Percentiles rank a stretch among this genome's conserved stretches.
Evolutionary conservation across 441 rosid genomes (phyloP).

Genomic region (Heliophila coronopifolia): DNA sequence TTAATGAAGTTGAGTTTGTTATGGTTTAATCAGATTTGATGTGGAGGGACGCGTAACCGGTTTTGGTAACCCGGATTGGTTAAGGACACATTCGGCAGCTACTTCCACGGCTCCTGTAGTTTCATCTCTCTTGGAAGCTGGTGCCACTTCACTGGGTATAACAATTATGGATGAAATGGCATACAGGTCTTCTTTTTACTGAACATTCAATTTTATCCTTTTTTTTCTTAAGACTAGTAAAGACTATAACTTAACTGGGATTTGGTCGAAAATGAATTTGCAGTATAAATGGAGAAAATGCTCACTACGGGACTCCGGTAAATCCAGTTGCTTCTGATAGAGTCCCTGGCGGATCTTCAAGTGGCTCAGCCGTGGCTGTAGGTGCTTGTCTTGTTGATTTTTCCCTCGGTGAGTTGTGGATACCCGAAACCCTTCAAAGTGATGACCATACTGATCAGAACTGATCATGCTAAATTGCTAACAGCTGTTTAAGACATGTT

Average conservation of each 20-base stretch:
- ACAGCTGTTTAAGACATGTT: no score
- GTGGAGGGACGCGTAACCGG: conserved; percentile 76
- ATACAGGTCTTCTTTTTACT: no score
- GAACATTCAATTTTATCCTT: no score
- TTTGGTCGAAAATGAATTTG: no score
- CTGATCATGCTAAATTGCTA: no score
- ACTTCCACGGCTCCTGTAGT: conserved; percentile 64
- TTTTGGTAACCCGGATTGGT: conserved; percentile 96
- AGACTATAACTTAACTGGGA: no score
- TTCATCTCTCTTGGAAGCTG: conserved; percentile 51
- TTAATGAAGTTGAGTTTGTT: background rate
- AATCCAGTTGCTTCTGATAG: conserved; percentile 74
- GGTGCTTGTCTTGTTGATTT: conserved; percentile 79
- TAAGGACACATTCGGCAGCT: conserved; percentile 68
- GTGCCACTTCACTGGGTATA: conserved; percentile 68
- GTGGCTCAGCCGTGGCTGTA: conserved; percentile 94
- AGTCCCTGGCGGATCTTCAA: conserved; percentile 94
- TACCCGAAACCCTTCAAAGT: no score
- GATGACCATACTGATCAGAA: no score
- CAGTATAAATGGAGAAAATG: conserved; percentile 89
- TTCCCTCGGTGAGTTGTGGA: conserved; percentile 61
- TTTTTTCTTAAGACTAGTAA: no score
- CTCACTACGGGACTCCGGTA: conserved; percentile 81
- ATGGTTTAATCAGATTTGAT: conserved; percentile 53
- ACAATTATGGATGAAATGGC: conserved; percentile 97